Evolutionary conservation across 2,329 filamentous ascomycete species (phyloP).

Genomic region (Penicillium sp.): DNA sequence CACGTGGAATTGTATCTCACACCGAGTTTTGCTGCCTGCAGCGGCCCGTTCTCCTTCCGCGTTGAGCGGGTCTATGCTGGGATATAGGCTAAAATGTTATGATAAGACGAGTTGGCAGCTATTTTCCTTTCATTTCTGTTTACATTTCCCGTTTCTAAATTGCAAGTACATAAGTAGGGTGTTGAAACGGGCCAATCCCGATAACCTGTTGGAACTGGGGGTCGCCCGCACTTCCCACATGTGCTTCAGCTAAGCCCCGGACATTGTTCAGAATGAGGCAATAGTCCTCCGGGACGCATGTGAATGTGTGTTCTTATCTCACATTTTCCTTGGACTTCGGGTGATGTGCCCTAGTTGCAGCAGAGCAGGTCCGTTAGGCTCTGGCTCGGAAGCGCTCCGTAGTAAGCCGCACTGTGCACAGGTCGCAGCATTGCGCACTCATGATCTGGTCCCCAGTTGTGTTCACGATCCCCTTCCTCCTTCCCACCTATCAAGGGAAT

Average conservation of each 20-base stretch:
- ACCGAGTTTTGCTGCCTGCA: constrained; percentile 17
- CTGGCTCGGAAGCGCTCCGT: neutral
- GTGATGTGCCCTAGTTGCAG: constrained; percentile 2
- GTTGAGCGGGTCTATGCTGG: constrained; percentile 7
- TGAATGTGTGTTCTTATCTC: neutral
- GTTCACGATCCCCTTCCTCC: constrained; percentile 1
- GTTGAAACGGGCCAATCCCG: neutral
- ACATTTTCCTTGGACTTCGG: neutral
- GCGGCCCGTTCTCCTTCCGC: neutral
- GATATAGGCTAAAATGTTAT: constrained; percentile 18
- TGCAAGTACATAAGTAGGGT: neutral
- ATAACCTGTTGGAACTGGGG: neutral
- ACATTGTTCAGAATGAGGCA: neutral
- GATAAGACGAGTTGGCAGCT: constrained; percentile 16
- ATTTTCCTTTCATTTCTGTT: neutral
- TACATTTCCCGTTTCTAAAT: too few species aligned
- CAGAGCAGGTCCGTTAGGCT: neutral
- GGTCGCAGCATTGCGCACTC: neutral
- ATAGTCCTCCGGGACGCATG: neutral
- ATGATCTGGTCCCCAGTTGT: constrained; percentile 4
- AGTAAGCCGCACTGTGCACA: neutral
- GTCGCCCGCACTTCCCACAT: neutral
- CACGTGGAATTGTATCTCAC: constrained; percentile 6
- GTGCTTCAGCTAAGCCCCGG: neutral
- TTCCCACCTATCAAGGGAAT: neutral